Evolutionary conservation across 73 alveolate genomes (phyloP).

Genomic region (Diophrys appendiculata): DNA sequence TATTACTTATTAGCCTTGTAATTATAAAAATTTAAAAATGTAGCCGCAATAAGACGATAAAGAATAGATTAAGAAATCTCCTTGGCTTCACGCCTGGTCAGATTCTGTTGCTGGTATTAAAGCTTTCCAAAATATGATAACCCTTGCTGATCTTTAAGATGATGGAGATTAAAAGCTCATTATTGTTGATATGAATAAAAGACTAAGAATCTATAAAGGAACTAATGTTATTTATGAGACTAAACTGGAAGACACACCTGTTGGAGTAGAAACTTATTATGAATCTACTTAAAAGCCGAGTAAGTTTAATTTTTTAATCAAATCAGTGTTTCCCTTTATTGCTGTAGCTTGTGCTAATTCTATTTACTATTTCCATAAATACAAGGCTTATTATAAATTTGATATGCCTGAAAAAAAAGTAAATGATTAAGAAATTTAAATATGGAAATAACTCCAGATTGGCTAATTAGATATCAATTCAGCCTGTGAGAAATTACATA

Average conservation of each 20-base stretch:
- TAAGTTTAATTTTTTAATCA: not conserved
- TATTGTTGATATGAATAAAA: conserved; percentile 59
- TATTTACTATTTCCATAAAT: conserved; percentile 70
- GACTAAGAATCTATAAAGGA: conserved; percentile 66
- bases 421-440: conserved; percentile 79
- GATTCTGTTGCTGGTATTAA: conserved; percentile 84
- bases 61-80: conserved; percentile 68
- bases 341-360: conserved; percentile 93
- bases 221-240: conserved; percentile 76
- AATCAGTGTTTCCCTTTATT: conserved; percentile 67
- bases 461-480: conserved; percentile 40
- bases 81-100: conserved; percentile 89
- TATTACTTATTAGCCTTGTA: not conserved
- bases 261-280: conserved; percentile 76
- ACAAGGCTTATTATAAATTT: conserved; percentile 75
- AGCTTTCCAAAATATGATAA: conserved; percentile 55
- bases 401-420: conserved; percentile 80
- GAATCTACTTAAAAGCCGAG: conserved; percentile 66
- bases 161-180: conserved; percentile 82
- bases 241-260: conserved; percentile 68
- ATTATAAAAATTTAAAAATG: not conserved
- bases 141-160: conserved; percentile 68
- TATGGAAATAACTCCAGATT: too few species aligned
- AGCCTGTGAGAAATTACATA: conserved; percentile 70
- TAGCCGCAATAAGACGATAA: conserved; percentile 7